phyloP scores from a whole-genome alignment of 2,329 filamentous ascomycete genomes.

The Verticillium dahliae region DNA sequence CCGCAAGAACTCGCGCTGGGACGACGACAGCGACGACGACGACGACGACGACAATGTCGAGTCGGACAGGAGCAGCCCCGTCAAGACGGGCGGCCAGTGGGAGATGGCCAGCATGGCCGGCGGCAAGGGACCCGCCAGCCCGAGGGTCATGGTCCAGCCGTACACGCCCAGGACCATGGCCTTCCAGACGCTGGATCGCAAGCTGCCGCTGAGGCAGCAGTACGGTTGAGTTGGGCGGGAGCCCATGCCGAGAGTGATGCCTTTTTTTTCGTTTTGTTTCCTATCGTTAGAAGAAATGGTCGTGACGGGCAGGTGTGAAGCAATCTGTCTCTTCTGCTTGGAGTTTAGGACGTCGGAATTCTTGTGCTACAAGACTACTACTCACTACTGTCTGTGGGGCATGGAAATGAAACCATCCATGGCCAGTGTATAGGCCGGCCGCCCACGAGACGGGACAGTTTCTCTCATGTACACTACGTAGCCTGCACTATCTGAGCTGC shows the following conservation, averaged over 20 bases:
- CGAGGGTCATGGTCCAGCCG: constrained; percentile 28
- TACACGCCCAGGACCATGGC: constrained; percentile 63
- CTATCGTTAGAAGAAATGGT: background rate
- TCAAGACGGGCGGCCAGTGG: constrained; percentile 39
- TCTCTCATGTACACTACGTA: background rate
- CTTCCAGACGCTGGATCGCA: constrained; percentile 56
- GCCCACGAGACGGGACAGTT: background rate
- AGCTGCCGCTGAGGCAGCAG: constrained; percentile 42
- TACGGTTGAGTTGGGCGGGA: constrained; percentile 7
- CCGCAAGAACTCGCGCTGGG: background rate
- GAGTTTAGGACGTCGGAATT: background rate
- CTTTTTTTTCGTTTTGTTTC: background rate
- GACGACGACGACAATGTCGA: constrained; percentile 31
- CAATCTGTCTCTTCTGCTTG: background rate
- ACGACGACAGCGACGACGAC: constrained; percentile 24
- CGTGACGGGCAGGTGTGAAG: background rate
- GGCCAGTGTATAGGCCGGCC: background rate
- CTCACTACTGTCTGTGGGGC: background rate
- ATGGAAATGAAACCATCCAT: background rate
- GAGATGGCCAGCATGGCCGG: constrained; percentile 48
- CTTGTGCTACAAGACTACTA: background rate
- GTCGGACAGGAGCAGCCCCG: constrained; percentile 19
- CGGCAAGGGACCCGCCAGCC: constrained; percentile 23
- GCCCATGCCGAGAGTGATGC: background rate
- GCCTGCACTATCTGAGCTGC: background rate